Evolutionary conservation across 768 basidiomycete genomes (phyloP), one percentile per base, ranked within the genome.

Genomic region (Tricholoma sp.): DNA sequence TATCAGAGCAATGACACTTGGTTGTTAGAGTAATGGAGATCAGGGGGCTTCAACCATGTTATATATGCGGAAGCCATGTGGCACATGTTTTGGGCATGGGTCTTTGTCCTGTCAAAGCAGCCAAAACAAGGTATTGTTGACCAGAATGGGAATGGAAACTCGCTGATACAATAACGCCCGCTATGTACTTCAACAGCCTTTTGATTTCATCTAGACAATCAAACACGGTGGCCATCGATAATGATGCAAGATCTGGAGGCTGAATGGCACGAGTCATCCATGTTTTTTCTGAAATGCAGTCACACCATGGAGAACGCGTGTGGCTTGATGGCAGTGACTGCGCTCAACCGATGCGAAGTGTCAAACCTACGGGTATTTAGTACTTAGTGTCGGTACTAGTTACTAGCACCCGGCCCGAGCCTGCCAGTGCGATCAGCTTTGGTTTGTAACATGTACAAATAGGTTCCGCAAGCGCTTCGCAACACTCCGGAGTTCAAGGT

Each of bases 51-150:
- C 12, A 52, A 56, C 52, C 2, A 47, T 27, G 46, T 62, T 62
- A 56, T 67, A 65, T 63, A 56, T 59, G 43, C 18, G 27, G 50
- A 61, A 58, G 63, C 61, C 45, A 57, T 64, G 59, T 57, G 49
- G 31, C 53, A 59, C 64, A 66, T 57, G 64, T 59, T 64, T 54
- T 59, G 46, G 63, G 57, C 59, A 57, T 63, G 60, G 49, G 32
- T 57, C 61, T 60, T 66, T 66, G 64, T 66, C 64, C 52, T 62
- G 64, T 64, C 64, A 63, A 64, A 61, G 52, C 55, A 54, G 54
- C 55, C 56, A 53, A 51, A 61, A 61, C 59, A 59, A 63, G 56
- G 59, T 47, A 27, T 51, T 45, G 32, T 47, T 35, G 52, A 31
- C 24, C n/a, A 19, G 43, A 50, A 46, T 35, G 31, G 29, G 12